These are phyloP conservation scores for Chrysoporthe deuterocubensis DNA, from an alignment of 2,329 filamentous ascomycete genomes.

Conservation along the genomic window DNA sequence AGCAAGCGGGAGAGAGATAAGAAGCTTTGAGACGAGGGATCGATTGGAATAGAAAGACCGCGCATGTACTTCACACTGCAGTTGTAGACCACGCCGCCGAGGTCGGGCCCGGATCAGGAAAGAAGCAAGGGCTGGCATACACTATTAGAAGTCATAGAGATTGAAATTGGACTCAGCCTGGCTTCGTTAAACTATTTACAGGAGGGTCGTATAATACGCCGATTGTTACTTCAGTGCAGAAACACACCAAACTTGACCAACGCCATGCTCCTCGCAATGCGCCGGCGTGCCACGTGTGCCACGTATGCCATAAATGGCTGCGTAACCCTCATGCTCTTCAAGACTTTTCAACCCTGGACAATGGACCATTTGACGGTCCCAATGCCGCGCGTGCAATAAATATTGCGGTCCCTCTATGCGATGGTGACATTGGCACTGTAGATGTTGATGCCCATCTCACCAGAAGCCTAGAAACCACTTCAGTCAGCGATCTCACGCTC, in stretches of 20 bases:
- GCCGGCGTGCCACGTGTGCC: background rate
- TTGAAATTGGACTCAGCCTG: background rate
- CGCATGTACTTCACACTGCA: background rate
- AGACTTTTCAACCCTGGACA: background rate
- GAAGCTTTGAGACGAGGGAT: no score
- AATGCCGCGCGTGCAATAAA: background rate
- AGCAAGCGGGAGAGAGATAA: no score
- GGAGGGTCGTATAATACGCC: background rate
- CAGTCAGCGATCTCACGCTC: background rate
- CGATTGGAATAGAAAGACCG: background rate
- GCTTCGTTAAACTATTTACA: background rate
- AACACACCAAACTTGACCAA: background rate
- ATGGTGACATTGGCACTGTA: conserved; percentile 21
- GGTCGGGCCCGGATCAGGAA: background rate
- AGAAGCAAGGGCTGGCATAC: background rate
- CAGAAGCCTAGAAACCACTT: conserved; percentile 14
- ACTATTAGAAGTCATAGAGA: background rate
- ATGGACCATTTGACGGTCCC: background rate
- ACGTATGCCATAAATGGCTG: no score
- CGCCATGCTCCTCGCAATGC: background rate
- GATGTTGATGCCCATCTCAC: conserved; percentile 3
- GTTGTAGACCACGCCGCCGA: background rate
- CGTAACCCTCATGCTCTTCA: background rate
- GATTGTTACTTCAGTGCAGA: background rate
- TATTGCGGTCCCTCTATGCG: background rate